Percentiles rank a stretch among this genome's conserved stretches.
Conservation (phyloP, 768 basidiomycete species). For the Macrolepiota albuminosa region DNA sequence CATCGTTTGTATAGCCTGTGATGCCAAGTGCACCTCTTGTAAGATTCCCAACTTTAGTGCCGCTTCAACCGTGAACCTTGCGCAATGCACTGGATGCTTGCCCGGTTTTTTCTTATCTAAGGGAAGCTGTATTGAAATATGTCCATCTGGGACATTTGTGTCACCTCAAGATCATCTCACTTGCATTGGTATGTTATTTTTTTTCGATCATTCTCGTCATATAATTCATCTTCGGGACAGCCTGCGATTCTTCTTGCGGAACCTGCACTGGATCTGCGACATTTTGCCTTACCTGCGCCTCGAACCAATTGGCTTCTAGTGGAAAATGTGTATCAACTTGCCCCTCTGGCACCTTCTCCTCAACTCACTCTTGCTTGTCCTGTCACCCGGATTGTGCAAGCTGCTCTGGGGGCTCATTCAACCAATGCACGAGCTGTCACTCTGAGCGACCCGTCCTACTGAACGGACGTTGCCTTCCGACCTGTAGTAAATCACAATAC, state of each 20-base stretch:
- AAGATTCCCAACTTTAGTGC: conserved; percentile 66
- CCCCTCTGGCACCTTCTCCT: conserved; percentile 63
- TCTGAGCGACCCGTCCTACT: no score
- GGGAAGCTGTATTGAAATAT: conserved; percentile 64
- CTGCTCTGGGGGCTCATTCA: conserved; percentile 64
- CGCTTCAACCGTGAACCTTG: conserved; percentile 58
- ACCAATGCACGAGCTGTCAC: no score
- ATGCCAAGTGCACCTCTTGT: conserved; percentile 75
- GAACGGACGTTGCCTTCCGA: no score
- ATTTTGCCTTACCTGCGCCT: conserved; percentile 70
- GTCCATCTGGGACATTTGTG: conserved; percentile 71
- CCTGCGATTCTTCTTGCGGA: conserved; percentile 52
- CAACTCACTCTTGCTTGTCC: conserved; percentile 57
- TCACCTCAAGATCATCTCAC: conserved; percentile 68
- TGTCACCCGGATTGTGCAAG: conserved; percentile 83
- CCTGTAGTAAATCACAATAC: conserved; percentile 65
- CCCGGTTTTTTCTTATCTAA: conserved; percentile 70
- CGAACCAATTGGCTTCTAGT: conserved; percentile 58
- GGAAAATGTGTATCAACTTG: conserved; percentile 74
- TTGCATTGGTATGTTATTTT: conserved; percentile 55
- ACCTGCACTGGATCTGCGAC: conserved; percentile 64
- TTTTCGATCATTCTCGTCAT: not conserved
- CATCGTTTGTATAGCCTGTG: conserved; percentile 48
- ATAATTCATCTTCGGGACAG: conserved; percentile 17
- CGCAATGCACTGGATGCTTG: conserved; percentile 75